A percentile compares a stretch with the other conserved stretches of the same genome.
Evolutionary conservation across 495 filamentous ascomycete species (phyloP).

Genomic region (Peziza echinospora): DNA sequence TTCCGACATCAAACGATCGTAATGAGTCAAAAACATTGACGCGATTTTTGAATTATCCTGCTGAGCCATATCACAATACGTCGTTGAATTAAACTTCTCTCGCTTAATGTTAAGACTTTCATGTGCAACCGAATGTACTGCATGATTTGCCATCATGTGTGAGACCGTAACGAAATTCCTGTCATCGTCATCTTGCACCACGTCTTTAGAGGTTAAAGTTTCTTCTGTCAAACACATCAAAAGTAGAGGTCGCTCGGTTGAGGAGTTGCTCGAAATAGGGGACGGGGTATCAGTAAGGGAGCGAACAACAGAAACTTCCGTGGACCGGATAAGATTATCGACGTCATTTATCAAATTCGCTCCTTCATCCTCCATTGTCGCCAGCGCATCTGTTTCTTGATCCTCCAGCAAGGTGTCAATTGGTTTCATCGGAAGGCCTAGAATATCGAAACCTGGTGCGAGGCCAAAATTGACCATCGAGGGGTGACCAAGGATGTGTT

Average conservation of each 20-base stretch:
- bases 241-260: no score
- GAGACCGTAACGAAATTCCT: no score
- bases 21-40: background rate
- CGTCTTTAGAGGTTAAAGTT: no score
- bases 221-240: no score
- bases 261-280: no score
- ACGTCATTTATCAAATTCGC: background rate
- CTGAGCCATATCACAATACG: background rate
- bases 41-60: background rate
- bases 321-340: background rate
- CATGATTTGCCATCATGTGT: no score
- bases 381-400: background rate
- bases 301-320: background rate
- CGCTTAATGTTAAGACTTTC: no score
- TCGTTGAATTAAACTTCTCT: background rate
- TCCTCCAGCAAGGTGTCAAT: no score
- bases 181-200: no score
- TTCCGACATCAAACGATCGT: background rate
- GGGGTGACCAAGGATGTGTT: background rate
- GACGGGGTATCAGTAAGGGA: background rate
- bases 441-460: background rate
- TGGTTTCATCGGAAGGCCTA: background rate
- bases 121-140: no score
- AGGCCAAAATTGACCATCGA: background rate
- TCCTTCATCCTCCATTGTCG: background rate